Evolutionary conservation across 2,329 filamentous ascomycete genomes (phyloP).

Genomic region (Reticulascus tulasneorum): DNA sequence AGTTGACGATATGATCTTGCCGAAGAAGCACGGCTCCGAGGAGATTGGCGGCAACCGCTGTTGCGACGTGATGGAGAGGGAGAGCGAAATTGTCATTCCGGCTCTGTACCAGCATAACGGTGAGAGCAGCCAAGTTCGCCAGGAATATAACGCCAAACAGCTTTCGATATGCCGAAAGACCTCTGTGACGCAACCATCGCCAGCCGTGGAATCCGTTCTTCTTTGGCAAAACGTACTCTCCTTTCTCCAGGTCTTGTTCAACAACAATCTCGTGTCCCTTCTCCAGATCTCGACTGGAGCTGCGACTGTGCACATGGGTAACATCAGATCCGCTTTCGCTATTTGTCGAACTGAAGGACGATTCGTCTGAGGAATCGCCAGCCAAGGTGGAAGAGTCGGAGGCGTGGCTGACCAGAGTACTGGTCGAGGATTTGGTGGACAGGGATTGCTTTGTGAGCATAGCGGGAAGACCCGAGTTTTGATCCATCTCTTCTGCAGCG

Average conservation of each 20-base stretch:
- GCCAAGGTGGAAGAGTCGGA: too few relatives aligned
- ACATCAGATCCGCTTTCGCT: slow-evolving; percentile 9
- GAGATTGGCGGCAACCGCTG: slow-evolving; percentile 45
- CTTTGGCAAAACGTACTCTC: slow-evolving; percentile 30
- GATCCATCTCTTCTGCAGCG: slow-evolving; percentile 14
- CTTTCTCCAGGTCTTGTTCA: slow-evolving; percentile 7
- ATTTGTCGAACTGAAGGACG: slow-evolving; percentile 1
- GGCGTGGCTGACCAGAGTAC: slow-evolving; percentile 4
- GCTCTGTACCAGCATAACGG: slow-evolving; percentile 31
- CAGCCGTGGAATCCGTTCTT: slow-evolving; percentile 37
- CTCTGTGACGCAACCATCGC: slow-evolving; percentile 36
- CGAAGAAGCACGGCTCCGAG: slow-evolving; percentile 45
- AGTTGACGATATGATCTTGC: slow-evolving; percentile 51
- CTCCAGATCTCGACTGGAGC: slow-evolving; percentile 9
- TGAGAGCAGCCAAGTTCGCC: slow-evolving; percentile 44
- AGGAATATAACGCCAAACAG: slow-evolving; percentile 52
- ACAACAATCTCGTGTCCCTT: slow-evolving; percentile 8
- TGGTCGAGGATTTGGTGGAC: slow-evolving; percentile 7
- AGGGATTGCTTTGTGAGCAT: slow-evolving; percentile 1
- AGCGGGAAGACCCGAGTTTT: neutral
- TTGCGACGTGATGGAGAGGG: slow-evolving; percentile 33
- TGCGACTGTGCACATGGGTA: slow-evolving; percentile 1
- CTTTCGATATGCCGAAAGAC: slow-evolving; percentile 52
- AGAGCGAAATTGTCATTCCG: slow-evolving; percentile 18
- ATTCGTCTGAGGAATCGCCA: too few relatives aligned